Percentiles rank a stretch among this genome's conserved stretches.
These are phyloP conservation scores for Biscogniauxia marginata DNA, from an alignment of 2,329 filamentous ascomycete species.

Conservation along the genomic window DNA sequence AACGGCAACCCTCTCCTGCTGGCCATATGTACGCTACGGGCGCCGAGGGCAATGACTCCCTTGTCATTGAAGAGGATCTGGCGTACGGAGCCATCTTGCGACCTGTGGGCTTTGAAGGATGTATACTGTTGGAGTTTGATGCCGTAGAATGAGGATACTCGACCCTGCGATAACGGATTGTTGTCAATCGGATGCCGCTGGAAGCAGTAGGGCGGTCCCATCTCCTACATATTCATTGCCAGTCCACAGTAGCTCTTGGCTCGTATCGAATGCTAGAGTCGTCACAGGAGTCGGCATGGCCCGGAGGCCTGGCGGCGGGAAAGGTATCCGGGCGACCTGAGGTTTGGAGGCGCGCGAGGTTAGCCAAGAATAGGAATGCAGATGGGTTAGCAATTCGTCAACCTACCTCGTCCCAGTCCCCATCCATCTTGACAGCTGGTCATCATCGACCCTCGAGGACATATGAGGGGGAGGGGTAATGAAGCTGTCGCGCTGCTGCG, in stretches of 20 bases:
- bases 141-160: constrained; percentile 84
- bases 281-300: constrained; percentile 69
- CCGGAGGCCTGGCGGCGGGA: constrained; percentile 74
- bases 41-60: constrained; percentile 82
- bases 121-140: constrained; percentile 85
- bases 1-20: constrained; percentile 75
- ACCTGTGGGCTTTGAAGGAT: constrained; percentile 77
- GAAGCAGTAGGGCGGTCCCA: too few relatives aligned
- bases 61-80: constrained; percentile 91
- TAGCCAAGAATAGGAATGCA: background rate
- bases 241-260: constrained; percentile 87
- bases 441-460: constrained; percentile 21
- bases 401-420: constrained; percentile 67
- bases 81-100: constrained; percentile 73
- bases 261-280: constrained; percentile 83
- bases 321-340: constrained; percentile 76
- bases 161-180: constrained; percentile 58
- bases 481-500: too few relatives aligned
- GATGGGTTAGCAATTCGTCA: background rate
- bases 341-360: background rate
- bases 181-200: too few relatives aligned
- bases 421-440: constrained; percentile 53
- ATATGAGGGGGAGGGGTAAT: constrained; percentile 6
- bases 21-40: constrained; percentile 85
- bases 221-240: constrained; percentile 88